Evolutionary conservation across 352 stramenopile genomes (phyloP).

Genomic region (Globisporangium uncinulatum): DNA sequence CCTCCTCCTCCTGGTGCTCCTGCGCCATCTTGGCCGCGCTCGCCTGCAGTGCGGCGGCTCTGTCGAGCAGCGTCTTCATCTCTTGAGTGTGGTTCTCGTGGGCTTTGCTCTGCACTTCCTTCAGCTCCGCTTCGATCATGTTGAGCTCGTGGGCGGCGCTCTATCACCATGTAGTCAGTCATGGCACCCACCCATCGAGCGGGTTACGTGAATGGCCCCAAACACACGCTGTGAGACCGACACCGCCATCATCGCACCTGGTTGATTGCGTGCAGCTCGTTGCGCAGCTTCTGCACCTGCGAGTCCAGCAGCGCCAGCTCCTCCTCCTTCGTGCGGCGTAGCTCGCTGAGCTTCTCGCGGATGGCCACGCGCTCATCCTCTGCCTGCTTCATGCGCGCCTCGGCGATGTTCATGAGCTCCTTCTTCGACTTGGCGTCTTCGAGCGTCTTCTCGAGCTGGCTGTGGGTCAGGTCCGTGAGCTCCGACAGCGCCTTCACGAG

Average conservation of each 20-base stretch:
- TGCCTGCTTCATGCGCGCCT: slow-evolving; percentile 74
- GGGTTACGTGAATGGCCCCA: too few relatives aligned
- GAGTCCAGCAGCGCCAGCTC: slow-evolving; percentile 74
- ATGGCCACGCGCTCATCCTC: slow-evolving; percentile 75
- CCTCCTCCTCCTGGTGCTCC: slow-evolving; percentile 82
- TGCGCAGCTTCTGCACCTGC: slow-evolving; percentile 77
- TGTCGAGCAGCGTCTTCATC: slow-evolving; percentile 63
- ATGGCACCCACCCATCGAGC: background rate
- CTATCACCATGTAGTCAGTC: slow-evolving; percentile 13
- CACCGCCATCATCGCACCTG: slow-evolving; percentile 24
- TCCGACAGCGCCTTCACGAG: slow-evolving; percentile 75
- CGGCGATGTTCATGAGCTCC: slow-evolving; percentile 68
- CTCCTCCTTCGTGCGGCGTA: slow-evolving; percentile 78
- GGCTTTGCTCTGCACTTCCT: slow-evolving; percentile 63
- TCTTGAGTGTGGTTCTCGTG: slow-evolving; percentile 77
- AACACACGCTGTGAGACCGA: too few relatives aligned
- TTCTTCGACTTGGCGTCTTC: slow-evolving; percentile 84
- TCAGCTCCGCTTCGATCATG: slow-evolving; percentile 71
- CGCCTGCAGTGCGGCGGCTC: slow-evolving; percentile 45
- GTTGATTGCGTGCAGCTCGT: slow-evolving; percentile 69
- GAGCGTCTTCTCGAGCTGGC: slow-evolving; percentile 74
- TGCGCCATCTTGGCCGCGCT: slow-evolving; percentile 61
- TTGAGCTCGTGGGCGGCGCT: slow-evolving; percentile 65
- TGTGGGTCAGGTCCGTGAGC: slow-evolving; percentile 74
- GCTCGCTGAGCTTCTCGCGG: slow-evolving; percentile 68